Evolutionary conservation across 2,329 filamentous ascomycete genomes (phyloP).

Genomic region (Teratosphaeria epicoccoides): DNA sequence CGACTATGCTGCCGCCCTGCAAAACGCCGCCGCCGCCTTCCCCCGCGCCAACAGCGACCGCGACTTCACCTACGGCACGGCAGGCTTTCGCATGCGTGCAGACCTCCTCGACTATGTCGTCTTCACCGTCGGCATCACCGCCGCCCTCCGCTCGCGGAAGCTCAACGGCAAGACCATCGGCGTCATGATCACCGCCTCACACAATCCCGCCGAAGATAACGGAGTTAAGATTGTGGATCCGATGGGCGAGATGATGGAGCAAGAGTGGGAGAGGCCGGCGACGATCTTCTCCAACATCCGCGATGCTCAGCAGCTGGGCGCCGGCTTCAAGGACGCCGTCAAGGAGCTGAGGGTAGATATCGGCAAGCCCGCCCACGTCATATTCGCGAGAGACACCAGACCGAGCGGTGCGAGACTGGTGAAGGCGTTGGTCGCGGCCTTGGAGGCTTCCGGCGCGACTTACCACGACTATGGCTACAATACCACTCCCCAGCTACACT

Average conservation of each 20-base stretch:
- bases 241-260: slow-evolving; percentile 93
- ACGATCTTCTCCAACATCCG: slow-evolving; percentile 80
- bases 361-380: slow-evolving; percentile 58
- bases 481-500: slow-evolving; percentile 96
- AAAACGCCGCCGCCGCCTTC: slow-evolving; percentile 22
- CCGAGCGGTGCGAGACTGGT: slow-evolving; percentile 82
- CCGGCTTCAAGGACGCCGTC: slow-evolving; percentile 66
- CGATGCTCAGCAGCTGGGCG: slow-evolving; percentile 61
- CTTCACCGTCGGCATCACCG: slow-evolving; percentile 83
- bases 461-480: slow-evolving; percentile 80
- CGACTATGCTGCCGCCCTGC: slow-evolving; percentile 13
- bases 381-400: slow-evolving; percentile 86
- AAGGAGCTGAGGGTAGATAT: slow-evolving; percentile 66
- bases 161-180: slow-evolving; percentile 84
- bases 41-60: slow-evolving; percentile 22
- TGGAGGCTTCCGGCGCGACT: slow-evolving; percentile 64
- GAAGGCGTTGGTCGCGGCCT: slow-evolving; percentile 64
- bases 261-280: slow-evolving; percentile 82
- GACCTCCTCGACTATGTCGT: slow-evolving; percentile 84
- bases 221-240: slow-evolving; percentile 95
- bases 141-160: slow-evolving; percentile 79
- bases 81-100: slow-evolving; percentile 59
- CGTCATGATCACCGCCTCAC: slow-evolving; percentile 91
- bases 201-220: slow-evolving; percentile 84
- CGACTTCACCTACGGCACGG: slow-evolving; percentile 48